Base-by-base conservation (phyloP, 352 stramenopile species). In the Albugo laibachii region DNA sequence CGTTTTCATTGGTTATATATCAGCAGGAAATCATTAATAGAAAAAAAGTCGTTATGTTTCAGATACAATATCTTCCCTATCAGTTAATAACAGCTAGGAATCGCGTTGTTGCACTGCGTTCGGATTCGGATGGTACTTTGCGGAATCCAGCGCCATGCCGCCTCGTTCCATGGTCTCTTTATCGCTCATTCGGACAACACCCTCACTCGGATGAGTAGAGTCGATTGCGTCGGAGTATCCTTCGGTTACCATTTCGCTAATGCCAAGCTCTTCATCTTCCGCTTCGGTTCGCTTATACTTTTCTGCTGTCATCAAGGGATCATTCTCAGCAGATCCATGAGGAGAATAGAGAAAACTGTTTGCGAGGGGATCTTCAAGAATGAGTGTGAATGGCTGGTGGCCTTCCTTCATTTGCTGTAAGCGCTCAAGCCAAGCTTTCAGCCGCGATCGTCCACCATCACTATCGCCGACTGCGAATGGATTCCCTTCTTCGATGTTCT, bases 161-260 rank as follows among this genome's bases (percentile, higher is more conserved):
- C 68, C 68, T 15, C 58, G 52, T 15, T 53, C 60, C 68, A 80
- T 78, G 42, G 63, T 65, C 46, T 77, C 65, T 55, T 80, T 80
- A 59, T 80, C 68, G 51, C 65, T 78, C 37, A 55, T 53, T 31
- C 24, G 24, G 3, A 31, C 24, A 20, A 75, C 71, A 18, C 55
- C 49, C 31, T 66, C 53, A 11, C 20, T 49, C 41, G 50, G 3
- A 53, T 62, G 63, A 6, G 39, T 48, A 8, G 43, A 3, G 1
- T 54, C 55, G 44, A 74, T 70, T 10, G 75, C 67, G 14, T 15
- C 34, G 41, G 56, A 66, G 52, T 80, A 80, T 47, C 89, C 80
- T 41, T 95, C 80, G 35, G 85, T 92, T 35, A 83, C 81, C 63
- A 97, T 96, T 61, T 97, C 87, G 60, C 80, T 69, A 41, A 97